A percentile compares a stretch with the other conserved stretches of the same genome.
Conservation (phyloP, 2,329 filamentous ascomycete genomes). For the Colletotrichum abscissum region DNA sequence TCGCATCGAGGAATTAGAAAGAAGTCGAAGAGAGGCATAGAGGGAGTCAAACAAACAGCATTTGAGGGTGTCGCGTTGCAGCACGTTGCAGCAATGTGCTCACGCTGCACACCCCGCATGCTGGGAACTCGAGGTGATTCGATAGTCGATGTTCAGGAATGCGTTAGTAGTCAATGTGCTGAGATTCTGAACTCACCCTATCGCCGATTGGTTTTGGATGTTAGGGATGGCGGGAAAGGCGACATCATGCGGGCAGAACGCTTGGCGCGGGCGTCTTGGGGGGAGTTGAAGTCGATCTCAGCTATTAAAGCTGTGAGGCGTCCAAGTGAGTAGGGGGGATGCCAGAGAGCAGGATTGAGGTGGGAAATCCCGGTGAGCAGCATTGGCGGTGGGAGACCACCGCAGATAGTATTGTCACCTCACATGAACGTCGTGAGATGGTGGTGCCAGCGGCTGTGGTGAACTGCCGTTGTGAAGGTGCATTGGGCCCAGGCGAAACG, state of each 20-base stretch:
- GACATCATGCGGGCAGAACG: slow-evolving; percentile 32
- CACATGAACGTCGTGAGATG: slow-evolving; percentile 29
- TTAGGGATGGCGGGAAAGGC: slow-evolving; percentile 30
- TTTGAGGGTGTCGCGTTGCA: slow-evolving; percentile 3
- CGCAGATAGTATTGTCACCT: slow-evolving; percentile 8
- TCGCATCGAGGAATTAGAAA: not conserved
- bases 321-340: not conserved
- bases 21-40: not conserved
- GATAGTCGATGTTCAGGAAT: slow-evolving; percentile 15
- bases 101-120: not conserved
- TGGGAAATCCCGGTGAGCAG: not conserved
- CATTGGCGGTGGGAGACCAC: slow-evolving; percentile 13
- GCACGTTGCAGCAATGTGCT: not conserved
- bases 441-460: slow-evolving; percentile 29
- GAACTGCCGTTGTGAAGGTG: slow-evolving; percentile 1
- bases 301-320: not conserved
- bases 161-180: not conserved
- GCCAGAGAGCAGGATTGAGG: not conserved
- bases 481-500: slow-evolving; percentile 2
- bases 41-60: not conserved
- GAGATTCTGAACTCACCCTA: slow-evolving; percentile 10
- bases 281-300: slow-evolving; percentile 8
- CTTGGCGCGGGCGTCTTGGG: slow-evolving; percentile 35
- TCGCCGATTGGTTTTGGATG: slow-evolving; percentile 24
- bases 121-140: slow-evolving; percentile 8